Base-by-base conservation (phyloP, 2,329 filamentous ascomycete genomes). In the Clonostachys solani region DNA sequence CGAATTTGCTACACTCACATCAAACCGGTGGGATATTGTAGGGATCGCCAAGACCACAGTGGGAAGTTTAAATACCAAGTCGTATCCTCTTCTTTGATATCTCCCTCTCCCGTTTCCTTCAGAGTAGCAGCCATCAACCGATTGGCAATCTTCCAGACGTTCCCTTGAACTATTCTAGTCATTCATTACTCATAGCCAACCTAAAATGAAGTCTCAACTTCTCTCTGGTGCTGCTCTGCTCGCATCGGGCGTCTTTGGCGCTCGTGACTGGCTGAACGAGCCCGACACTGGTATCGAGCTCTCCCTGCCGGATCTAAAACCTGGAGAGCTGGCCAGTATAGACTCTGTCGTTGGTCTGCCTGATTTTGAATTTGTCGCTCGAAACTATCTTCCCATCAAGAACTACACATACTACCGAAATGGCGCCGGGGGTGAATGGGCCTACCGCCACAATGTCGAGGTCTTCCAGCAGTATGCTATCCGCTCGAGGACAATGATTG, bases 401-500 rank as follows among this genome's bases (percentile, higher is more conserved):
- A 54, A 68, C 29, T 77, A 74, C 50, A 68, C 72, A 13, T 77
- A 73, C 61, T 77, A 77, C 60, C 68, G 73, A 29, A 72, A 68
- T 47, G 74, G 68, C 15, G 71, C 73, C 8, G 73, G 68, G 5
- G 72, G 72, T 42, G 74, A 77, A 55, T 77, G 69, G 71, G 60
- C 68, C 1, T 77, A 78, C 64, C 66, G 73, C 43, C 72, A 76
- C 60, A 77, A 77, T 56, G 64, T 78, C 6, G 72, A 77, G 47
- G 65, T 73, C 38, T 78, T 66, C 65, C 58, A 66, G 36, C 69
- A 73, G 49, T 71, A 69, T 45, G 64, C 66, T 38, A 59, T 76
- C 23, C 64, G 73, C 38, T 69, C 72, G 47, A 50, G 17, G 57
- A 64, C 47, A 58, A 62, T 48, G 44, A 58, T 62, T n/a, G 40